Evolutionary conservation across 768 basidiomycete species (phyloP).

Genomic region (Leccinum imitatum): DNA sequence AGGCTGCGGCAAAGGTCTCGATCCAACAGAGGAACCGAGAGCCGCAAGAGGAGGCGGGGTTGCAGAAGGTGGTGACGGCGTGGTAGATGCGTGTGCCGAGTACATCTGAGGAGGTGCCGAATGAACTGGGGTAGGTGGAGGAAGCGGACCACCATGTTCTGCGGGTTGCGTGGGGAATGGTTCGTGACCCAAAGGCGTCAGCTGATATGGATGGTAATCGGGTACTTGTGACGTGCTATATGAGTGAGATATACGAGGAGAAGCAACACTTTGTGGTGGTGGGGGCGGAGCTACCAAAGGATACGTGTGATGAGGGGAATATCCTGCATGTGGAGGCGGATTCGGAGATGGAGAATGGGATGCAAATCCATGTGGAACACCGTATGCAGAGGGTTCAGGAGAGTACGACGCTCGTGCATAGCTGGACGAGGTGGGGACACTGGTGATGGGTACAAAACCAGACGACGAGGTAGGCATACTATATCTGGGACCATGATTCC

Average conservation of each 20-base stretch:
- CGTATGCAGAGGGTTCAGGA: slow-evolving; percentile 31
- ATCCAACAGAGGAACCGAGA: slow-evolving; percentile 15
- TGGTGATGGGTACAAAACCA: slow-evolving; percentile 62
- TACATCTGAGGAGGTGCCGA: slow-evolving; percentile 29
- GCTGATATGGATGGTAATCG: slow-evolving; percentile 26
- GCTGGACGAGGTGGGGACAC: slow-evolving; percentile 33
- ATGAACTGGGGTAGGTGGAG: slow-evolving; percentile 24
- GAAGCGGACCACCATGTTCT: slow-evolving; percentile 19
- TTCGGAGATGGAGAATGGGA: slow-evolving; percentile 28
- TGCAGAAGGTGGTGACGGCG: slow-evolving; percentile 30
- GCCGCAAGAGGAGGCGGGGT: slow-evolving; percentile 4
- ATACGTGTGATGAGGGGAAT: slow-evolving; percentile 21
- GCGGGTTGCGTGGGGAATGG: slow-evolving; percentile 31
- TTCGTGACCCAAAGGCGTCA: slow-evolving; percentile 18
- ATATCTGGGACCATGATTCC: slow-evolving; percentile 56
- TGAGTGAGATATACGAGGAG: slow-evolving; percentile 30
- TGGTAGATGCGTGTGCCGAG: slow-evolving; percentile 13
- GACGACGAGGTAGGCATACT: slow-evolving; percentile 67
- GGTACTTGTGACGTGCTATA: slow-evolving; percentile 28
- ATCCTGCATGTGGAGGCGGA: slow-evolving; percentile 14
- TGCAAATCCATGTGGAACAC: slow-evolving; percentile 43
- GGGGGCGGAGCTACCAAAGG: slow-evolving; percentile 1
- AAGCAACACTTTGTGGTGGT: slow-evolving; percentile 12
- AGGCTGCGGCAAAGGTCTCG: slow-evolving; percentile 34
- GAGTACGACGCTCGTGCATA: slow-evolving; percentile 38